Percentiles rank a stretch among this genome's conserved stretches.
phyloP scores from a whole-genome alignment of 139 green algal species.

The Tetratostichococcus sp. region DNA sequence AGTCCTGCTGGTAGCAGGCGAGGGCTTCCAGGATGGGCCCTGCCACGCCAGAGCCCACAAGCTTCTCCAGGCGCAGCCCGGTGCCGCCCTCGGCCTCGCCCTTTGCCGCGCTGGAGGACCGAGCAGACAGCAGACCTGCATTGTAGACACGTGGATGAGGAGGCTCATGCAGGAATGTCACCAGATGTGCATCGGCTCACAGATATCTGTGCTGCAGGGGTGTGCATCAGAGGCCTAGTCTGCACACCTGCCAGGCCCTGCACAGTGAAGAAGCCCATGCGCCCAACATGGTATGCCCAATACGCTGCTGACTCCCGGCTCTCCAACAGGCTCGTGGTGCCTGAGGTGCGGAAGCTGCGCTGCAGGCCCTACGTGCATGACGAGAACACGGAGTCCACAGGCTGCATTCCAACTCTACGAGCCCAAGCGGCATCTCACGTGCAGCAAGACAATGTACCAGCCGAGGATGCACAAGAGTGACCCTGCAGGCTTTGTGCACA shows the following conservation, averaged over 20 bases:
- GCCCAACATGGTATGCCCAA: conserved; percentile 69
- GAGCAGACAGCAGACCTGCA: conserved; percentile 9
- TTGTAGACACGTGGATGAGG: too few relatives aligned
- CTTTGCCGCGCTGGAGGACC: background rate
- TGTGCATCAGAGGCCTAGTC: too few relatives aligned
- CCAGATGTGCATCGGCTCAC: too few relatives aligned
- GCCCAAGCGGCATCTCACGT: too few relatives aligned
- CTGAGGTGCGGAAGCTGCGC: conserved; percentile 13
- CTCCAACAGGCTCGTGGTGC: conserved; percentile 16
- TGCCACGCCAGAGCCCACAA: background rate
- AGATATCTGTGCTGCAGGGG: background rate
- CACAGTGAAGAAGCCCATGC: conserved; percentile 61
- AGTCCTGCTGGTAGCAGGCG: conserved; percentile 18
- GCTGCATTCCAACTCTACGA: too few relatives aligned
- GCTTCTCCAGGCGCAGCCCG: too few relatives aligned
- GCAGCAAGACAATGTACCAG: too few relatives aligned
- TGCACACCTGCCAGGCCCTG: conserved; percentile 47
- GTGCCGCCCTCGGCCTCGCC: too few relatives aligned
- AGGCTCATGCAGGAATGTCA: too few relatives aligned
- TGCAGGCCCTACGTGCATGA: conserved; percentile 10
- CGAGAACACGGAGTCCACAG: too few relatives aligned
- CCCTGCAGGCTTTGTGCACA: too few relatives aligned
- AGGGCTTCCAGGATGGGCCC: background rate
- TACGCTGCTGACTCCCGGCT: conserved; percentile 44
- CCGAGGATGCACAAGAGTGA: too few relatives aligned